Conservation (phyloP, 805 yeast genomes). For the Spathaspora arborariae region DNA sequence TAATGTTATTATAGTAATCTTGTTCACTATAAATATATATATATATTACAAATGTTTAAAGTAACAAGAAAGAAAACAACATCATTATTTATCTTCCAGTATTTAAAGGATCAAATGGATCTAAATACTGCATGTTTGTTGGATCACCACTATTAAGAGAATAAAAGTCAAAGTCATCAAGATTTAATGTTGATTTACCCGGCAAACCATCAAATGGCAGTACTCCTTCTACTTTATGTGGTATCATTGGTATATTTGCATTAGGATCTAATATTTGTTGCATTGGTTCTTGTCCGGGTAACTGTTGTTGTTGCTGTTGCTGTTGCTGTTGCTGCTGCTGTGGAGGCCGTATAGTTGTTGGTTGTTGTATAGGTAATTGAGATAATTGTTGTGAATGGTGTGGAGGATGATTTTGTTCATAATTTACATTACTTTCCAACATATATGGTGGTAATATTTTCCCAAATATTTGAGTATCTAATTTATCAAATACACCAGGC, state of each 20-base stretch:
- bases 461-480: constrained; percentile 84
- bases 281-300: neutral
- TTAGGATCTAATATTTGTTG: constrained; percentile 15
- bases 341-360: neutral
- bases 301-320: neutral
- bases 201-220: neutral
- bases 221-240: neutral
- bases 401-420: neutral
- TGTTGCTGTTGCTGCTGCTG: neutral
- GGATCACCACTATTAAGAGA: constrained; percentile 12
- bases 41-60: neutral
- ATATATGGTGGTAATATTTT: constrained; percentile 80
- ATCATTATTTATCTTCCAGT: constrained; percentile 2
- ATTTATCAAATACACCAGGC: constrained; percentile 80
- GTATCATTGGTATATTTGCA: constrained; percentile 11
- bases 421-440: constrained; percentile 38
- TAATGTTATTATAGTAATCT: neutral
- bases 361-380: too few species aligned
- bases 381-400: neutral
- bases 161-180: constrained; percentile 19
- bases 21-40: neutral
- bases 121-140: constrained; percentile 19
- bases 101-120: constrained; percentile 18
- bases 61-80: neutral
- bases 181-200: neutral